Evolutionary conservation across 768 basidiomycete genomes (phyloP).

Genomic region (Leccinum obscurum): DNA sequence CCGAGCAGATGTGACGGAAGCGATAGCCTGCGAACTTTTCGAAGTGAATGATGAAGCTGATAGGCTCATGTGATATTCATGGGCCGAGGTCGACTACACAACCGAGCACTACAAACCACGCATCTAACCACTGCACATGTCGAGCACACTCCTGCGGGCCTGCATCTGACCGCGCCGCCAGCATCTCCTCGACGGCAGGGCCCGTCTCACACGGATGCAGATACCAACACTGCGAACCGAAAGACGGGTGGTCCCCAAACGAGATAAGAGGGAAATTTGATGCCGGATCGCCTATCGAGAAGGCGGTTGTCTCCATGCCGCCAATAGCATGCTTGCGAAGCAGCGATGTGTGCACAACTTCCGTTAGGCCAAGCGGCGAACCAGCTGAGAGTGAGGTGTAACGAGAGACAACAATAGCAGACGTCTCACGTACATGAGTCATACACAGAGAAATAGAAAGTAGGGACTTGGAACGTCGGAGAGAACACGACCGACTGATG

Average conservation of each 20-base stretch:
- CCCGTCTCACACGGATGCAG: conserved; percentile 85
- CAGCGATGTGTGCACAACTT: conserved; percentile 57
- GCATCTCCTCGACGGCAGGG: conserved; percentile 64
- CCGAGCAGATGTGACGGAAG: background rate
- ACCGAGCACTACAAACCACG: conserved; percentile 78
- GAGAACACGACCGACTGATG: conserved; percentile 76
- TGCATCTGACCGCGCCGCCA: conserved; percentile 42
- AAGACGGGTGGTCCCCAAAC: conserved; percentile 83
- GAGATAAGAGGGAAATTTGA: conserved; percentile 75
- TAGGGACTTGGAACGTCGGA: conserved; percentile 76
- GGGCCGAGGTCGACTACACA: conserved; percentile 56
- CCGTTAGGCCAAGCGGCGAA: conserved; percentile 53
- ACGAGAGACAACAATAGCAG: conserved; percentile 11
- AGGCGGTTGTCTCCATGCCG: conserved; percentile 47
- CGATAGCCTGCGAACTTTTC: background rate
- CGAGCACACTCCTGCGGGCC: conserved; percentile 16
- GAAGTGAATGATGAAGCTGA: background rate
- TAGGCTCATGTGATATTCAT: conserved; percentile 5
- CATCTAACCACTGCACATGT: conserved; percentile 52
- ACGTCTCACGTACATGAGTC: conserved; percentile 57
- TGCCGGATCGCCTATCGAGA: conserved; percentile 50
- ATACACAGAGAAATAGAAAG: conserved; percentile 78
- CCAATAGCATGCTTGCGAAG: conserved; percentile 52
- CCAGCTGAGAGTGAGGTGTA: conserved; percentile 51
- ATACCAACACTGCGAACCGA: conserved; percentile 78